phyloP scores from a whole-genome alignment of 768 basidiomycete genomes.

The Tricholoma bakamatsutake region DNA sequence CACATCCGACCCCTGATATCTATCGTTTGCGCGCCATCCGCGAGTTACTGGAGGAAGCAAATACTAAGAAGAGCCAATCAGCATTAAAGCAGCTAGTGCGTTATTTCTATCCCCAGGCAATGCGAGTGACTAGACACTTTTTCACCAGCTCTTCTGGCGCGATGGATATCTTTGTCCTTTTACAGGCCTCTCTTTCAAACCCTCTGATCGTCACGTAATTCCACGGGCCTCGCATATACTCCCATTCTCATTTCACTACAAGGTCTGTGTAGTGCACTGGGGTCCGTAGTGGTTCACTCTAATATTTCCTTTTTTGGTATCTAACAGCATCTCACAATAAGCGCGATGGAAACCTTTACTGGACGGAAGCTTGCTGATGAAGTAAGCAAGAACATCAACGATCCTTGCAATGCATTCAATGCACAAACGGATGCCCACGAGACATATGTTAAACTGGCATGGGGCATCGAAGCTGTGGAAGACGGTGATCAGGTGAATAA shows the following conservation, averaged over 20 bases:
- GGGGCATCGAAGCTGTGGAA: neutral
- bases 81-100: neutral
- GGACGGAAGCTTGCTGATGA: neutral
- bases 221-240: neutral
- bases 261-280: neutral
- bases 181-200: neutral
- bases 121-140: neutral
- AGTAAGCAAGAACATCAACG: constrained; percentile 2
- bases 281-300: neutral
- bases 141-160: neutral
- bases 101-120: neutral
- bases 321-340: neutral
- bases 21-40: neutral
- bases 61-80: neutral
- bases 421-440: constrained; percentile 1
- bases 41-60: neutral
- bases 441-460: neutral
- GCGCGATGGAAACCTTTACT: neutral
- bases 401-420: constrained; percentile 11
- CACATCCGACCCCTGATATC: neutral
- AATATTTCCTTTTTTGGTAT: too few species aligned
- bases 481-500: neutral
- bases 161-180: neutral
- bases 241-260: neutral
- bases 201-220: neutral